These are phyloP conservation scores for Xylariaceae sp. DNA, from an alignment of 2,329 filamentous ascomycete species.

Conservation along the genomic window DNA sequence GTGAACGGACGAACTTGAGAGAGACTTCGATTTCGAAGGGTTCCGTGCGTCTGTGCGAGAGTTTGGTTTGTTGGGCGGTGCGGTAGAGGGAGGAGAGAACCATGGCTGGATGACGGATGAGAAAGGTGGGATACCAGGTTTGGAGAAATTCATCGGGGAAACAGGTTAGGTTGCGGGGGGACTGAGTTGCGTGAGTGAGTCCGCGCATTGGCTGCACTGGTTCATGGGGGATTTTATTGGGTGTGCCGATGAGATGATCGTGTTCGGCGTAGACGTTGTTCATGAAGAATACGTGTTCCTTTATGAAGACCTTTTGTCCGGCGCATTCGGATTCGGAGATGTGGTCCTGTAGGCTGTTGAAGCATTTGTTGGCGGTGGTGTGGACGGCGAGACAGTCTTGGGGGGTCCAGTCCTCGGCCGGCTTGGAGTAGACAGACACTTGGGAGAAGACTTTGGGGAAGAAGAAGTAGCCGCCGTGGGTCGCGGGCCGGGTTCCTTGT, in stretches of 20 bases:
- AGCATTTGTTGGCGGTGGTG: neutral
- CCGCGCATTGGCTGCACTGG: neutral
- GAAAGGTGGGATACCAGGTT: conserved; percentile 18
- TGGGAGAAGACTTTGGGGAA: conserved; percentile 1
- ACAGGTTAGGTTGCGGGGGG: conserved; percentile 12
- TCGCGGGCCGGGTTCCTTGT: conserved; percentile 12
- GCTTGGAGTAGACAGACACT: conserved; percentile 1
- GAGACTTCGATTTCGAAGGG: conserved; percentile 14
- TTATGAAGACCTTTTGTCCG: conserved; percentile 15
- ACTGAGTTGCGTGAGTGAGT: conserved; percentile 9
- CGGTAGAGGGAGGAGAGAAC: conserved; percentile 18
- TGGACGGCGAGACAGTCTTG: neutral
- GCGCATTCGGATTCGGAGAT: conserved; percentile 12
- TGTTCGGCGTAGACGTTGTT: conserved; percentile 4
- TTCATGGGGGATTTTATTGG: neutral
- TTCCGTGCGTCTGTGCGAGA: neutral
- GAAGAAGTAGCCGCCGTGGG: conserved; percentile 20
- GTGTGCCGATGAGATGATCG: conserved; percentile 2
- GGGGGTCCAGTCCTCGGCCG: conserved; percentile 3
- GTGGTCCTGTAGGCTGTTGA: conserved; percentile 16
- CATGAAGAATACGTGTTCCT: conserved; percentile 17
- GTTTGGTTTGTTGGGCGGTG: conserved; percentile 1
- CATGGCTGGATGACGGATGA: conserved; percentile 20
- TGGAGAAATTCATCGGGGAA: conserved; percentile 20
- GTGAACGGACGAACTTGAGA: conserved; percentile 6